Evolutionary conservation across 2,329 filamentous ascomycete genomes (phyloP).

Genomic region (Tricladium varicosporioides): DNA sequence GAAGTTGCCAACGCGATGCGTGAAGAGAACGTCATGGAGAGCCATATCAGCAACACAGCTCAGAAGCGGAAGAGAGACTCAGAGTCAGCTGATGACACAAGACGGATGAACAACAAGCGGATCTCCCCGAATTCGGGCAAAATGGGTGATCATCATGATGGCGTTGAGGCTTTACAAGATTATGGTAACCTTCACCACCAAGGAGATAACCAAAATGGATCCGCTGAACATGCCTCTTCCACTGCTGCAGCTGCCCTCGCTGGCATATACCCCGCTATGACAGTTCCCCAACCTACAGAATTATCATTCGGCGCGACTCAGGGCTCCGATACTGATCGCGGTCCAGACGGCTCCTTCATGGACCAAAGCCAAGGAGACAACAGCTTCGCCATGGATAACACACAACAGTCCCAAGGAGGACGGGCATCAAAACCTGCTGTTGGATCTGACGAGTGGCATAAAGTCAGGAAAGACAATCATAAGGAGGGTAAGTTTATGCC

Average conservation of each 20-base stretch:
- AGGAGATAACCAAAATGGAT: conserved; percentile 49
- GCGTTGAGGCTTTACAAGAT: conserved; percentile 34
- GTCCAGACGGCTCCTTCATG: conserved; percentile 38
- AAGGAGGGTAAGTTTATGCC: conserved; percentile 75
- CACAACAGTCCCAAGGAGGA: conserved; percentile 34
- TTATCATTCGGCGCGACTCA: conserved; percentile 46
- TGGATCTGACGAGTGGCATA: conserved; percentile 98
- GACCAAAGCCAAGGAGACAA: conserved; percentile 35
- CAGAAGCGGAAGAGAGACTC: conserved; percentile 37
- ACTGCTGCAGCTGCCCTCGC: conserved; percentile 54
- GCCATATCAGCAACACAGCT: conserved; percentile 17
- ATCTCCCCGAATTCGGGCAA: conserved; percentile 33
- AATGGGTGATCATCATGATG: conserved; percentile 27
- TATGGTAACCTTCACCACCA: conserved; percentile 46
- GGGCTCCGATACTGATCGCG: conserved; percentile 39
- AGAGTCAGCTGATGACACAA: conserved; percentile 36
- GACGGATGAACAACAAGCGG: conserved; percentile 34
- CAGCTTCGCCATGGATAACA: conserved; percentile 37
- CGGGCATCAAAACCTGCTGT: conserved; percentile 71
- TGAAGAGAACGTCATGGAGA: conserved; percentile 26
- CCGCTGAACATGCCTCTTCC: conserved; percentile 49
- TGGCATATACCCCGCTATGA: conserved; percentile 49
- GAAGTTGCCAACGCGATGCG: conserved; percentile 37
- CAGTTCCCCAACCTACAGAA: conserved; percentile 53
- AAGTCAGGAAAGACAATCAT: conserved; percentile 94